Evolutionary conservation across 1,284 basidiomycete species (phyloP).

Genomic region (Cronartium ribicola): DNA sequence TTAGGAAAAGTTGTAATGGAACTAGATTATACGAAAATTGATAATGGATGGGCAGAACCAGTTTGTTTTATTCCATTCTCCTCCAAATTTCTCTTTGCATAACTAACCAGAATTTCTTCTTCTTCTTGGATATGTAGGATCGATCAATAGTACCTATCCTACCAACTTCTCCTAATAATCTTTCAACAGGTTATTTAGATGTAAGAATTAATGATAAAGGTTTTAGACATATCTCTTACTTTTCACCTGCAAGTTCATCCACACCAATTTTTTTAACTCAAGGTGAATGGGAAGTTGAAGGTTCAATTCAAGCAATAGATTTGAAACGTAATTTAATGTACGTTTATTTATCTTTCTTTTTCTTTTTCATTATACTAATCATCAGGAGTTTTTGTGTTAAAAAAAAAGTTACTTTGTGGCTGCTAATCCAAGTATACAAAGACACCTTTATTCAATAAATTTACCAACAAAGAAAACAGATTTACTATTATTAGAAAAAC

Average conservation of each 20-base stretch:
- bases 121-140: neutral
- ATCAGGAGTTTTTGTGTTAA: neutral
- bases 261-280: conserved; percentile 74
- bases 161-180: conserved; percentile 14
- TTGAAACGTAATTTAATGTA: conserved; percentile 65
- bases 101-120: conserved; percentile 6
- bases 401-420: conserved; percentile 74
- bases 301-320: conserved; percentile 69
- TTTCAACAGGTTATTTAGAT: conserved; percentile 69
- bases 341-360: conserved; percentile 51
- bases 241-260: conserved; percentile 66
- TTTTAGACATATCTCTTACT: conserved; percentile 83
- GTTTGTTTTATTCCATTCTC: conserved; percentile 46
- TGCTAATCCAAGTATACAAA: conserved; percentile 73
- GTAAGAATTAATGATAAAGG: conserved; percentile 73
- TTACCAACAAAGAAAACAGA: conserved; percentile 57
- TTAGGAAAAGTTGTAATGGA: conserved; percentile 65
- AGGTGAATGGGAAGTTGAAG: conserved; percentile 84
- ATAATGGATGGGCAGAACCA: conserved; percentile 86
- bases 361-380: neutral
- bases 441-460: conserved; percentile 73
- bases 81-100: neutral
- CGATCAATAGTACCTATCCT: neutral
- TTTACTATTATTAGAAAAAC: conserved; percentile 45
- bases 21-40: conserved; percentile 69